A percentile compares a stretch with the other conserved stretches of the same genome.
phyloP scores from a whole-genome alignment of 2,329 filamentous ascomycete species.

The Sphaerulina vaccinii region DNA sequence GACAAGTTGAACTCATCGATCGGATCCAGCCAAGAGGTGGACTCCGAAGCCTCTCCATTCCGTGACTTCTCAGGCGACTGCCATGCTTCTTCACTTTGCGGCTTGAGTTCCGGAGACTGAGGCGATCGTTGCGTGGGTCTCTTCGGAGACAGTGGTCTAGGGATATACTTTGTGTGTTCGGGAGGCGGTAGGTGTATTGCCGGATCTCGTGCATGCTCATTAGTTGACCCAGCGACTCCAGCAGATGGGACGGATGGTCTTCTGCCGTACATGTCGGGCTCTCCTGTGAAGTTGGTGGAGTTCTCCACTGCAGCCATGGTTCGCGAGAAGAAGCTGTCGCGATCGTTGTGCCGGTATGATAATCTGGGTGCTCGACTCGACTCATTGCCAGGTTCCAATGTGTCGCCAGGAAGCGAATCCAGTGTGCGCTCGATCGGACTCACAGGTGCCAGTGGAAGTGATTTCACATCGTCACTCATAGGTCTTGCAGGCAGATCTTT shows the following conservation, averaged over 20 bases:
- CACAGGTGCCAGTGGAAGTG: constrained; percentile 35
- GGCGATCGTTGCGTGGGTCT: constrained; percentile 42
- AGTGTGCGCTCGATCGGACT: constrained; percentile 36
- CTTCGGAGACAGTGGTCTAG: constrained; percentile 68
- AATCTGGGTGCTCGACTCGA: constrained; percentile 47
- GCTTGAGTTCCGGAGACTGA: constrained; percentile 44
- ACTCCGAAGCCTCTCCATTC: constrained; percentile 18
- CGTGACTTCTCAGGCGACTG: constrained; percentile 14
- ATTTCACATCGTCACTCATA: constrained; percentile 58
- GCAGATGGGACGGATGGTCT: constrained; percentile 14
- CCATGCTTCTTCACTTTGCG: constrained; percentile 20
- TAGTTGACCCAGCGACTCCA: constrained; percentile 8
- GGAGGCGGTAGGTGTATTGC: constrained; percentile 35
- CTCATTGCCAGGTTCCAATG: neutral
- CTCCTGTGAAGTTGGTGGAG: neutral
- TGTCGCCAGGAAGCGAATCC: constrained; percentile 24
- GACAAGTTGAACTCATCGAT: constrained; percentile 85
- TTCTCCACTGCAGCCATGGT: constrained; percentile 33
- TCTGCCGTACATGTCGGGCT: neutral
- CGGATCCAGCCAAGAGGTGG: constrained; percentile 49
- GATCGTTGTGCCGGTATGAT: constrained; percentile 28
- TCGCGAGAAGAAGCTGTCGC: constrained; percentile 34
- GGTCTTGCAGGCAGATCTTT: constrained; percentile 76
- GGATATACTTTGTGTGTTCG: constrained; percentile 56
- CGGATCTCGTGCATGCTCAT: constrained; percentile 11